Evolutionary conservation across 306 rosid species (phyloP), one percentile per base, ranked within the genome.

Genomic region (Acacia confusa): DNA sequence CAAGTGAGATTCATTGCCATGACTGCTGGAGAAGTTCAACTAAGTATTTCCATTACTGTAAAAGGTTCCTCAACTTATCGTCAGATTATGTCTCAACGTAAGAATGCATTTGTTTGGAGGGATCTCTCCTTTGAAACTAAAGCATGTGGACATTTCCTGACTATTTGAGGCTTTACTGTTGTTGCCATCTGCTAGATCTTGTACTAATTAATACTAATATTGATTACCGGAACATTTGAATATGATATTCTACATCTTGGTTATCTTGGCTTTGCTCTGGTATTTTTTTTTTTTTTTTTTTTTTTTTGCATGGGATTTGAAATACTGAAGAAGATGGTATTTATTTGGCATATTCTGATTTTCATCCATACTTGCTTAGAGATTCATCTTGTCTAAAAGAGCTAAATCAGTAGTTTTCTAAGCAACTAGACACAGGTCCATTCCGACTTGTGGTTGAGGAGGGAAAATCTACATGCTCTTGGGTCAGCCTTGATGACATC

Each of bases 91-190:
- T 93, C 97, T 78, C 99, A 89, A 68, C 94, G 91, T 7, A 92
- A 86, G 77, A 90, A 93, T 80, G 83, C 87, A 43, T 93, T 89
- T 85, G 96, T 93, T 55, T 93, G 97, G 97, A 89, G 87, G 86
- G 99, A 95, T 89, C 97, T 95, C 72, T 92, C 98, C 72, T 93
- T 95, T 82, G 99, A 95, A 91, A 95, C 99, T 75, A 95, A 95
- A 91, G 98, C 90, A 92, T 95, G 98, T 95, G 99, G 99, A 95
- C 99, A 45, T 74, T 89, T 88, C 92, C 93, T 84, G 99, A 95
- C 91, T 92, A 95, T 75, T 82, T 93, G 84, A 91, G 98, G 92
- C 97, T 95, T 85, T 93, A 92, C 86, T 89, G 95, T 88, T 95
- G 89, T 83, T 95, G 98, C 77, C 99, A 95, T 83, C 86, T 95